phyloP scores from a whole-genome alignment of 768 basidiomycete species.

The Amyloporia xantha region DNA sequence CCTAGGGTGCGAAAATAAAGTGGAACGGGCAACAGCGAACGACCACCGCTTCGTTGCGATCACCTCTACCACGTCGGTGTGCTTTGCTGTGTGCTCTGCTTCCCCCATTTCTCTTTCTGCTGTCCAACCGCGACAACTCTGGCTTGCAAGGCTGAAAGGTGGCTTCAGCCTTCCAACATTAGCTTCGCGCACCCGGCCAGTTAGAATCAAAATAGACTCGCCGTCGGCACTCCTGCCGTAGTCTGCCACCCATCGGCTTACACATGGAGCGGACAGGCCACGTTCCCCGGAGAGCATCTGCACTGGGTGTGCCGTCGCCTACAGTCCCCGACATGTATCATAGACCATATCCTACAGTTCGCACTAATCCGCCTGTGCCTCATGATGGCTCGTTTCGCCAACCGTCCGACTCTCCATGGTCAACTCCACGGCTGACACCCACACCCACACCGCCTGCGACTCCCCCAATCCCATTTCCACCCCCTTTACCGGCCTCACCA shows the following conservation, averaged over 20 bases:
- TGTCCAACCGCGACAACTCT: constrained; percentile 5
- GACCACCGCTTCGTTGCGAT: neutral
- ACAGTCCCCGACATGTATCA: constrained; percentile 53
- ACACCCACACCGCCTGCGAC: constrained; percentile 17
- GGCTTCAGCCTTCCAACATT: neutral
- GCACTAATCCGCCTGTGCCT: constrained; percentile 42
- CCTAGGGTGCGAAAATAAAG: neutral
- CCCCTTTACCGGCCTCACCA: constrained; percentile 15
- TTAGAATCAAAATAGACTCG: neutral
- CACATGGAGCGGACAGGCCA: constrained; percentile 16
- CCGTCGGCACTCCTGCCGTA: neutral
- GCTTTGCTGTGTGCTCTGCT: no score
- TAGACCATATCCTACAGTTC: constrained; percentile 48
- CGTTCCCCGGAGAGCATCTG: constrained; percentile 21
- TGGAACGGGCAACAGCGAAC: neutral
- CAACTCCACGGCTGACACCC: constrained; percentile 27
- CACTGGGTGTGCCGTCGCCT: constrained; percentile 19
- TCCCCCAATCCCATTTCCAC: constrained; percentile 10
- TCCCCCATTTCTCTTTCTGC: no score
- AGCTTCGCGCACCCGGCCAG: neutral
- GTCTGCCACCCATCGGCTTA: neutral
- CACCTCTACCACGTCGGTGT: constrained; percentile 3
- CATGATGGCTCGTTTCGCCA: constrained; percentile 20
- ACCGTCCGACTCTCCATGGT: constrained; percentile 11
- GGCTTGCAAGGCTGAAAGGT: neutral